A percentile compares a stretch with the other conserved stretches of the same genome.
Conservation (phyloP, 306 rosid species). For the Quercus variabilis region DNA sequence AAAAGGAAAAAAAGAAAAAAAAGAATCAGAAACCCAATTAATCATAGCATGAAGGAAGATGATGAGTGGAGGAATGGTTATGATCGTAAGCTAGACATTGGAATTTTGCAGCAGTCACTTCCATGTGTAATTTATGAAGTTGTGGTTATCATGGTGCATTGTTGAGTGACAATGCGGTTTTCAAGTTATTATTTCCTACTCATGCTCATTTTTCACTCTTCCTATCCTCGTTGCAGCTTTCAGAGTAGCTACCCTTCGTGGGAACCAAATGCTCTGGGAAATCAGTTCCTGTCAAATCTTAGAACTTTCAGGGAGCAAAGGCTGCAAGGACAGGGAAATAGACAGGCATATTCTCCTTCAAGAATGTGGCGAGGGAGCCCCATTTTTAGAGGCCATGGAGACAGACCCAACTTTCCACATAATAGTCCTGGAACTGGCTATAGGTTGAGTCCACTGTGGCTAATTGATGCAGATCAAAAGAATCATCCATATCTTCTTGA, state of each 20-base stretch:
- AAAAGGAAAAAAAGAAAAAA: too few species aligned
- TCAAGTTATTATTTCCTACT: conserved; percentile 1
- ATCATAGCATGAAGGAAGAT: neutral
- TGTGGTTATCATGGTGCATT: neutral
- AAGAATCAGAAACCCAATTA: too few species aligned
- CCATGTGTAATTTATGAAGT: neutral
- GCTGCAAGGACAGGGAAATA: conserved; percentile 38
- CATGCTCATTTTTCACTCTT: conserved; percentile 12
- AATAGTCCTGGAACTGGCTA: conserved; percentile 35
- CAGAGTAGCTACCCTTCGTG: conserved; percentile 76
- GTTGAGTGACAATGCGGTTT: neutral
- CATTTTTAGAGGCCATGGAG: conserved; percentile 35
- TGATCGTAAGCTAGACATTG: neutral
- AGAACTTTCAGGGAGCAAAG: conserved; percentile 59
- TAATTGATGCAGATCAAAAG: conserved; percentile 48
- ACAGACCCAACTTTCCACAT: conserved; percentile 38
- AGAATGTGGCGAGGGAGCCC: conserved; percentile 49
- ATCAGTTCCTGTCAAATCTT: conserved; percentile 53
- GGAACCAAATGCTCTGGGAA: conserved; percentile 74
- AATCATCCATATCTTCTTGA: conserved; percentile 75
- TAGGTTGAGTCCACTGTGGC: conserved; percentile 58
- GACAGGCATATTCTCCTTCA: conserved; percentile 40
- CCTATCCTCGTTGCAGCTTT: conserved; percentile 56
- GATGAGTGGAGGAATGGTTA: neutral
- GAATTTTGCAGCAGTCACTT: neutral